Evolutionary conservation across 495 filamentous ascomycete genomes (phyloP).

Genomic region (Gamarada debralockiae): DNA sequence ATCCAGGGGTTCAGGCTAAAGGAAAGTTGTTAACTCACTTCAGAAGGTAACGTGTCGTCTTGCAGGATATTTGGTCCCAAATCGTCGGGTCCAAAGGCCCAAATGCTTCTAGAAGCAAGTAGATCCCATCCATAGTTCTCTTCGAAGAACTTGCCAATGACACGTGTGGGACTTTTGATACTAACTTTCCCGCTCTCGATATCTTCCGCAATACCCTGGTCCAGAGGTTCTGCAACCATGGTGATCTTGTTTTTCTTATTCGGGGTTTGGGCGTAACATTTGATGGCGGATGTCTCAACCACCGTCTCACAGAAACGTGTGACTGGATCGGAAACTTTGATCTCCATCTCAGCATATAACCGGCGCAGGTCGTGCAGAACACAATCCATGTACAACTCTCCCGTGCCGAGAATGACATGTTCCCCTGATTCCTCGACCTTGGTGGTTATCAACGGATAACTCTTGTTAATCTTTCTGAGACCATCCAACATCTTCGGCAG

Average conservation of each 20-base stretch:
- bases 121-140: conserved; percentile 97
- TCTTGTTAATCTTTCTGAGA: conserved; percentile 94
- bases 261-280: conserved; percentile 95
- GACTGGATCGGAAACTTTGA: conserved; percentile 97
- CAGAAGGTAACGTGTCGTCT: conserved; percentile 88
- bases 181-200: conserved; percentile 88
- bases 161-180: conserved; percentile 89
- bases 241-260: conserved; percentile 99
- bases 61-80: conserved; percentile 93
- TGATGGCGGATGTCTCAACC: conserved; percentile 95
- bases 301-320: conserved; percentile 97
- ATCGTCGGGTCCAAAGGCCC: conserved; percentile 98
- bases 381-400: conserved; percentile 98
- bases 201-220: conserved; percentile 91
- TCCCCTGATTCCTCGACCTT: conserved; percentile 99
- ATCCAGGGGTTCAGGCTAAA: conserved; percentile 16
- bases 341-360: conserved; percentile 97
- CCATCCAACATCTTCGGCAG: conserved; percentile 99
- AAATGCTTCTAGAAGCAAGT: conserved; percentile 89
- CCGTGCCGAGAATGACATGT: conserved; percentile 90
- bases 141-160: conserved; percentile 95
- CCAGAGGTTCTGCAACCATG: conserved; percentile 93
- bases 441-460: conserved; percentile 89
- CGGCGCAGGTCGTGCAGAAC: conserved; percentile 91
- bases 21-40: conserved; percentile 40